A percentile compares a stretch with the other conserved stretches of the same genome.
phyloP scores from a whole-genome alignment of 129 eudicot species.

The Flaveria sonorensis region DNA sequence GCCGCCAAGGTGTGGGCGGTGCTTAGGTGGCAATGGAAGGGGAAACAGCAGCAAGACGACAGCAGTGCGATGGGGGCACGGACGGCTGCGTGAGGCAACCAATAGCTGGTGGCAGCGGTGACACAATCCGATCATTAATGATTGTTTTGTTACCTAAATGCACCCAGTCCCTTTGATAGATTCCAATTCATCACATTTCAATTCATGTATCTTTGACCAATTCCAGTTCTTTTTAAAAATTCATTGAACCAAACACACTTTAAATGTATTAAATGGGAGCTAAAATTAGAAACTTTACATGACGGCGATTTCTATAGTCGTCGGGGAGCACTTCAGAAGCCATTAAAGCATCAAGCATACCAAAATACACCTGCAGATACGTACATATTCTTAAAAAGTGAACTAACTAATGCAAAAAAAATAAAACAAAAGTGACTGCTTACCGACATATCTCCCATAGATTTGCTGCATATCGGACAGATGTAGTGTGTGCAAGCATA shows the following conservation, averaged over 20 bases:
- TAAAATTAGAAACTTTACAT: conserved; percentile 43
- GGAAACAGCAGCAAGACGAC: no score
- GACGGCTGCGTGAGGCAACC: no score
- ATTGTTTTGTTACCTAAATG: no score
- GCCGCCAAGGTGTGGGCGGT: no score
- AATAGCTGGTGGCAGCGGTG: no score
- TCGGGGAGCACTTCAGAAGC: conserved; percentile 92
- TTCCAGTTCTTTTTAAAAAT: not conserved
- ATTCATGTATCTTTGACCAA: no score
- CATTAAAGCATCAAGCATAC: conserved; percentile 97
- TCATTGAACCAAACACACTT: no score
- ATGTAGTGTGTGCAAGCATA: conserved; percentile 85
- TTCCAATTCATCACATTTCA: no score
- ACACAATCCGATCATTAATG: no score
- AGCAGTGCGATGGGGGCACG: no score
- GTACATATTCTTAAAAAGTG: not conserved
- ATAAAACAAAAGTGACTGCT: conserved; percentile 27
- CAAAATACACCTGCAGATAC: conserved; percentile 73
- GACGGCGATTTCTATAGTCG: conserved; percentile 77
- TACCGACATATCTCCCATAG: conserved; percentile 99
- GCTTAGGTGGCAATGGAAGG: no score
- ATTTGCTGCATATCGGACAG: conserved; percentile 98
- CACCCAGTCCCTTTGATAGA: no score
- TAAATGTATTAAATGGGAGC: not conserved
- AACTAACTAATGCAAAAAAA: not conserved